phyloP scores from a whole-genome alignment of 345 rosid species.

The Passiflora organensis region DNA sequence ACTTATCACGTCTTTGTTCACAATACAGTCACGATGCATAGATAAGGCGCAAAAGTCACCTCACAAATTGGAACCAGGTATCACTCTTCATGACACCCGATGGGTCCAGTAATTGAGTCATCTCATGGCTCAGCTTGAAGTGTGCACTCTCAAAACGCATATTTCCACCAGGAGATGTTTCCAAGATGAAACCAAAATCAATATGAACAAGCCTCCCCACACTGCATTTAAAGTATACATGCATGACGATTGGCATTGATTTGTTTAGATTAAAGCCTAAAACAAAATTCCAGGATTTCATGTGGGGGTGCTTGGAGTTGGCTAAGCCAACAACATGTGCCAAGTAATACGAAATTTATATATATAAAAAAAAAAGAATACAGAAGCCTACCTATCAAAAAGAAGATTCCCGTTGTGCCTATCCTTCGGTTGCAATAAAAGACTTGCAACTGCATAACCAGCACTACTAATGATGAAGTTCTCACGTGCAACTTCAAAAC shows the following conservation, averaged over 20 bases:
- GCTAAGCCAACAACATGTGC: no score
- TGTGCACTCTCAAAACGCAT: slow-evolving; percentile 98
- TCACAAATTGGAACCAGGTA: slow-evolving; percentile 70
- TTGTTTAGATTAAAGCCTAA: neutral
- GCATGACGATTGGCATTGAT: neutral
- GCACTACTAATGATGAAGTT: slow-evolving; percentile 96
- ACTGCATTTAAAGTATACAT: slow-evolving; percentile 34
- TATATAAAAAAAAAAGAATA: slow-evolving; percentile 5
- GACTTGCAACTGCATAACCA: slow-evolving; percentile 98
- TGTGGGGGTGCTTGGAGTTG: no score
- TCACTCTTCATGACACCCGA: slow-evolving; percentile 93
- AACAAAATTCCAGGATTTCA: neutral
- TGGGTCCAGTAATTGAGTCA: slow-evolving; percentile 95
- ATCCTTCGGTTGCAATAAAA: slow-evolving; percentile 96
- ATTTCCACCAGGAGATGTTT: slow-evolving; percentile 92
- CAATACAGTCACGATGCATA: neutral
- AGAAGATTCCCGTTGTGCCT: slow-evolving; percentile 99
- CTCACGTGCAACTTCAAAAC: slow-evolving; percentile 92
- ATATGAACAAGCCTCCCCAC: slow-evolving; percentile 92
- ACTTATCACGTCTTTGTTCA: neutral
- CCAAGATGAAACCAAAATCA: slow-evolving; percentile 95
- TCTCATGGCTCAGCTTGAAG: slow-evolving; percentile 98
- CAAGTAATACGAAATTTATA: no score
- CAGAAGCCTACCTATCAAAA: slow-evolving; percentile 62
- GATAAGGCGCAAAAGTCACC: slow-evolving; percentile 33